Percentiles rank a stretch among this genome's conserved stretches.
phyloP scores from a whole-genome alignment of 345 rosid genomes.

The Brassica juncea region DNA sequence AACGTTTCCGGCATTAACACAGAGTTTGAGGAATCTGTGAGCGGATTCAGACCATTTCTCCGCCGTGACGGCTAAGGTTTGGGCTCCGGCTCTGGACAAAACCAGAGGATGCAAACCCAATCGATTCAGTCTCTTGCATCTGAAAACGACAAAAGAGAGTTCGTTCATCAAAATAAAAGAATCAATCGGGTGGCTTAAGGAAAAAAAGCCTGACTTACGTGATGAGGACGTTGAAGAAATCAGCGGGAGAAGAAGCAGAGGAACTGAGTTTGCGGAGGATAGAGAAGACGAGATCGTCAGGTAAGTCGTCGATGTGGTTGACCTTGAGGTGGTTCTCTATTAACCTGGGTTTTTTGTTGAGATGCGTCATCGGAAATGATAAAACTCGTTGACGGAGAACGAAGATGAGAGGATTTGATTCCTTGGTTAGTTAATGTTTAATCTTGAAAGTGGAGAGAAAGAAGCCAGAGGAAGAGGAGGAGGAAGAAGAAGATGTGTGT shows the following conservation, averaged over 20 bases:
- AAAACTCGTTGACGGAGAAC: background rate
- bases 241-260: constrained; percentile 60
- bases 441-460: constrained; percentile 6
- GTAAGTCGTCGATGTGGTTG: constrained; percentile 53
- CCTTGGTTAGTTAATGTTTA: background rate
- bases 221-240: constrained; percentile 47
- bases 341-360: constrained; percentile 41
- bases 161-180: background rate
- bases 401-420: constrained; percentile 20
- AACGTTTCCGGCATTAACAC: constrained; percentile 56
- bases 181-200: background rate
- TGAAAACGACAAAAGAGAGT: constrained; percentile 24
- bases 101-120: constrained; percentile 50
- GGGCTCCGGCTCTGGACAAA: constrained; percentile 48
- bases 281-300: constrained; percentile 56
- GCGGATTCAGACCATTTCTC: constrained; percentile 59
- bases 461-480: background rate
- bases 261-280: constrained; percentile 57
- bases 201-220: constrained; percentile 45
- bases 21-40: constrained; percentile 54
- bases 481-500: constrained; percentile 2
- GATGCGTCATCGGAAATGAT: constrained; percentile 25
- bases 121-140: constrained; percentile 53
- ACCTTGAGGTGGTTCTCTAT: background rate
- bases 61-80: constrained; percentile 48